Conservation (phyloP, 768 basidiomycete genomes). For the Fibroporia radiculosa region DNA sequence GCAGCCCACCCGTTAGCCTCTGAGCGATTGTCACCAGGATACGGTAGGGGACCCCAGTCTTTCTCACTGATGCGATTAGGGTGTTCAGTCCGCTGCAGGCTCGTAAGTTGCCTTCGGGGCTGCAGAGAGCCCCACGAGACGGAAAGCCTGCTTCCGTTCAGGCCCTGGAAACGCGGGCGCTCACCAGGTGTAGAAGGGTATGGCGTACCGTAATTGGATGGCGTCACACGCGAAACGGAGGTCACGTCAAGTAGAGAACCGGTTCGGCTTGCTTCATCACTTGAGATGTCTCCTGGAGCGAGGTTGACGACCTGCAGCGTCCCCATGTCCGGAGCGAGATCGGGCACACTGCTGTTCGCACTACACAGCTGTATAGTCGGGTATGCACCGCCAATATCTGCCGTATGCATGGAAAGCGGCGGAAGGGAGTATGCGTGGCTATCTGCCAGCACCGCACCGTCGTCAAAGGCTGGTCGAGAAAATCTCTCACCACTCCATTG, state of each 20-base stretch:
- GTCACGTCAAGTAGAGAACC: slow-evolving; percentile 14
- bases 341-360: slow-evolving; percentile 21
- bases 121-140: slow-evolving; percentile 24
- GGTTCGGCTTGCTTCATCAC: slow-evolving; percentile 20
- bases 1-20: slow-evolving; percentile 32
- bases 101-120: neutral
- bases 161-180: slow-evolving; percentile 26
- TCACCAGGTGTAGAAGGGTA: slow-evolving; percentile 8
- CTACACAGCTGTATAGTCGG: slow-evolving; percentile 16
- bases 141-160: slow-evolving; percentile 24
- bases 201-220: slow-evolving; percentile 14
- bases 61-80: neutral
- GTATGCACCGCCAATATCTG: slow-evolving; percentile 11
- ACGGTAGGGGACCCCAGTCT: slow-evolving; percentile 15
- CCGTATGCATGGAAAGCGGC: slow-evolving; percentile 4
- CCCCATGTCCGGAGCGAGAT: slow-evolving; percentile 30
- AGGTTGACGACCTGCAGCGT: slow-evolving; percentile 42
- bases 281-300: slow-evolving; percentile 35
- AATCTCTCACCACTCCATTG: neutral
- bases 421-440: neutral
- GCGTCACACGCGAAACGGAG: slow-evolving; percentile 13
- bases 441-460: neutral
- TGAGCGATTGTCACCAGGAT: slow-evolving; percentile 19
- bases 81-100: too few species aligned
- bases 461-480: neutral